Evolutionary conservation across 345 rosid species (phyloP), one percentile per base, ranked within the genome.

Genomic region (Salix koriyanagi): DNA sequence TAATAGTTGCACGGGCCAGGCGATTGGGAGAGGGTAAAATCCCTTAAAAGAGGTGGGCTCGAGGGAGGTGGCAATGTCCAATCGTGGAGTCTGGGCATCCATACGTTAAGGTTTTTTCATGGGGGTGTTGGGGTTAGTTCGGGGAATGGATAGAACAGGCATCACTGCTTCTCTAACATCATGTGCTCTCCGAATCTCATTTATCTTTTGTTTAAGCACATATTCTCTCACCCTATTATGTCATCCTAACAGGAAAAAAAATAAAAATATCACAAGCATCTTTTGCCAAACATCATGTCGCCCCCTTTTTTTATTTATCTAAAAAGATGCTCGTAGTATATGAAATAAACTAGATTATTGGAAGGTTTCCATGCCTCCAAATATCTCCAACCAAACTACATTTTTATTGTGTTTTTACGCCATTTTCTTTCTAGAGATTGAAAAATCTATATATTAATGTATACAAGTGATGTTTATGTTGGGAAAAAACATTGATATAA

Each of bases 211-310:
- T 76, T 61, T 14, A 73, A 69, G 69, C 82, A 79, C 79, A 75
- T 75, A 77, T 72, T 85, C 84, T 80, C 83, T 78, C 84, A 76
- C 81, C 78, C 71, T 74, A 76, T 68, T 83, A 54, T 62, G 4
- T n/a, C 76, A 34, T 70, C 30, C 65, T 36, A 75, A 68, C 50
- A 77, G 4, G 10, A 80, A 77, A 69, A 79, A 7, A 2, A 19
- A 21, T 14, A 19, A 3, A 56, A 2, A 56, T 56, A 10, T 56
- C 61, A 25, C 10, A n/a, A 11, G 61, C 80, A 79, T 41, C 44
- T 41, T 41, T 11, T 41, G 44, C 10, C 44, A 12, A 85, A 82
- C 80, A 75, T 36, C 77, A 39, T 85, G 80, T 75, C 84, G 72
- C 82, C 79, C 7, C 69, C 32, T 26, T 56, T 62, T 23, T 12